phyloP scores from a whole-genome alignment of 495 filamentous ascomycete species.

The Staphylotrichum longicolle region DNA sequence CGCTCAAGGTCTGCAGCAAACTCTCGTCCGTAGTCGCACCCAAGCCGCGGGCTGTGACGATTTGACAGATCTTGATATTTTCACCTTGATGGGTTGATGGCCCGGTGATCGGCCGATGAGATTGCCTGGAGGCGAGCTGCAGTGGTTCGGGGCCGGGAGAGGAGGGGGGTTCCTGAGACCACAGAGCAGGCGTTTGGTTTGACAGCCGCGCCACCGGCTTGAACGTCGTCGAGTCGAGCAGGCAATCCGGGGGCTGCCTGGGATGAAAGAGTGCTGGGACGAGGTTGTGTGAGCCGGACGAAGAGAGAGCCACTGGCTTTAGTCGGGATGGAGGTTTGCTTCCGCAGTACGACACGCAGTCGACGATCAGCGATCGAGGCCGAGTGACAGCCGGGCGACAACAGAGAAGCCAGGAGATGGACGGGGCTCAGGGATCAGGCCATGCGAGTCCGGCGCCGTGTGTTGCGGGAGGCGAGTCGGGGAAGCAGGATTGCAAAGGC shows the following conservation, averaged over 20 bases:
- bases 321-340: not conserved
- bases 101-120: no score
- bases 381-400: not conserved
- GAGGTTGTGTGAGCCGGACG: not conserved
- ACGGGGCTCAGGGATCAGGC: conserved; percentile 7
- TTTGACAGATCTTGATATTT: no score
- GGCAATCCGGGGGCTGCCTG: not conserved
- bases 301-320: not conserved
- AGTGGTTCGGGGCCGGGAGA: no score
- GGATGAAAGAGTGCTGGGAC: not conserved
- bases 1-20: not conserved
- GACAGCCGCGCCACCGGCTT: no score
- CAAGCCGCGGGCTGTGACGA: no score
- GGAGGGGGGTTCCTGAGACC: not conserved
- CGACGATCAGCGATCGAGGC: no score
- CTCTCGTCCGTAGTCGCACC: not conserved
- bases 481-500: not conserved
- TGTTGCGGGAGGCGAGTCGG: conserved; percentile 6
- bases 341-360: not conserved
- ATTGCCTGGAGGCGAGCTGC: no score
- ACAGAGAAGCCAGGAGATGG: not conserved
- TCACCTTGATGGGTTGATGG: no score
- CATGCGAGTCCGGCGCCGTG: conserved; percentile 15
- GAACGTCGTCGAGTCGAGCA: not conserved
- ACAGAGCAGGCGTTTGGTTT: no score